Evolutionary conservation across 176 grass and related monocot species (phyloP).

Genomic region (Triticum timopheevii): DNA sequence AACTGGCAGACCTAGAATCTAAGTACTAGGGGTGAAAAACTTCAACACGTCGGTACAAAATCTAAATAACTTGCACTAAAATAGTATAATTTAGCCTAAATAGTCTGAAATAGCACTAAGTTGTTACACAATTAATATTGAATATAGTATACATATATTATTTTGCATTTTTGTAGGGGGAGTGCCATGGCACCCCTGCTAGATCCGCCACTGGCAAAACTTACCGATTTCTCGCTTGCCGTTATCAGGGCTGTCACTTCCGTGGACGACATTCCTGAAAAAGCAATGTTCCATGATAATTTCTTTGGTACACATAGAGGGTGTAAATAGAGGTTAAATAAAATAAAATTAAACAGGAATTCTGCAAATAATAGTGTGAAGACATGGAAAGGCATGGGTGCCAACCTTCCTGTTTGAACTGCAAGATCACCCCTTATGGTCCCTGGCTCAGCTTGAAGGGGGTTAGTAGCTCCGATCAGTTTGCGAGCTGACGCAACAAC

Average conservation of each 20-base stretch:
- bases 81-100: no score
- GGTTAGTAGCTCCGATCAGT: constrained; percentile 92
- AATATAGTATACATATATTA: no score
- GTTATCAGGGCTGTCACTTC: constrained; percentile 96
- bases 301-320: background rate
- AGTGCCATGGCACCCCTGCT: no score
- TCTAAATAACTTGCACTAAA: no score
- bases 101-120: no score
- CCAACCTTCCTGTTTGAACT: constrained; percentile 93
- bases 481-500: constrained; percentile 94
- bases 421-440: constrained; percentile 95
- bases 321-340: background rate
- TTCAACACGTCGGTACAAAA: no score
- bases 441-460: constrained; percentile 92
- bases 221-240: constrained; percentile 84
- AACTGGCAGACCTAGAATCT: constrained; percentile 17
- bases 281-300: constrained; percentile 21
- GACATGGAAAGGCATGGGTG: constrained; percentile 4
- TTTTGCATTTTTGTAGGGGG: no score
- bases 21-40: no score
- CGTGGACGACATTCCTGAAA: constrained; percentile 94
- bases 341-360: background rate
- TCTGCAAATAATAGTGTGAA: constrained; percentile 9
- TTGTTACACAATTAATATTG: no score
- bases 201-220: background rate